phyloP scores from a whole-genome alignment of 2,329 filamentous ascomycete genomes.

The Xylaria sp. region DNA sequence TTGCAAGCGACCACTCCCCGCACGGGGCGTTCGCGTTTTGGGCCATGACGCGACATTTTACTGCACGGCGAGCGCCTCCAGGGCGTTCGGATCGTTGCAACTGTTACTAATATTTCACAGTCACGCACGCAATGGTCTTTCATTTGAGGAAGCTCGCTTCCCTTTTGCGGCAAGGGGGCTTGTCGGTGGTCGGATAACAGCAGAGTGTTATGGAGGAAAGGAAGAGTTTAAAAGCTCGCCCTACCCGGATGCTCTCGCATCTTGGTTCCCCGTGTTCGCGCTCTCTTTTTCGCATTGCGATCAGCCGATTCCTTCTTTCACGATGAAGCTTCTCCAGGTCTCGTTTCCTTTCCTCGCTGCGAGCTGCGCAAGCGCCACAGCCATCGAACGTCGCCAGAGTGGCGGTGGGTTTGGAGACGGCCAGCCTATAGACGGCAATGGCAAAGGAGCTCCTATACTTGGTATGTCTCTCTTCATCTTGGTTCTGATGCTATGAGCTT shows the following conservation, averaged over 20 bases:
- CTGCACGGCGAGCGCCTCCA: slow-evolving; percentile 17
- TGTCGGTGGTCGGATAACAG: slow-evolving; percentile 13
- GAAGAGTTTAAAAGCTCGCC: slow-evolving; percentile 23
- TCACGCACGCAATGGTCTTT: slow-evolving; percentile 31
- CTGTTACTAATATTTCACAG: slow-evolving; percentile 35
- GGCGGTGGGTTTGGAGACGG: slow-evolving; percentile 59
- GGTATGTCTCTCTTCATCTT: slow-evolving; percentile 55
- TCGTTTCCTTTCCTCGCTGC: slow-evolving; percentile 40
- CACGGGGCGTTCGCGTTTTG: slow-evolving; percentile 35
- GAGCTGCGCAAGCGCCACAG: slow-evolving; percentile 37
- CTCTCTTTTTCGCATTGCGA: slow-evolving; percentile 2
- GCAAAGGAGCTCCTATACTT: slow-evolving; percentile 68
- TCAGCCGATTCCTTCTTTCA: slow-evolving; percentile 7
- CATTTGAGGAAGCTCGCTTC: slow-evolving; percentile 34
- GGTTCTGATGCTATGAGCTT: too few species aligned
- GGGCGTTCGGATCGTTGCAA: slow-evolving; percentile 22
- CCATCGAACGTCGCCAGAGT: slow-evolving; percentile 44
- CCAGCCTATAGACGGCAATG: slow-evolving; percentile 66
- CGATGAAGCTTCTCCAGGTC: slow-evolving; percentile 41
- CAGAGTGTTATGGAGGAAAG: slow-evolving; percentile 6
- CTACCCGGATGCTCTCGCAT: slow-evolving; percentile 3
- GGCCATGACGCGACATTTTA: slow-evolving; percentile 32
- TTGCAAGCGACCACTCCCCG: slow-evolving; percentile 41
- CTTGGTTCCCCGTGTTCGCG: not conserved
- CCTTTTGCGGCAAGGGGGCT: slow-evolving; percentile 19